Percentiles rank a stretch among this genome's conserved stretches.
phyloP scores from a whole-genome alignment of 257 asterid genomes.

The Parsonsia alboflavescens region DNA sequence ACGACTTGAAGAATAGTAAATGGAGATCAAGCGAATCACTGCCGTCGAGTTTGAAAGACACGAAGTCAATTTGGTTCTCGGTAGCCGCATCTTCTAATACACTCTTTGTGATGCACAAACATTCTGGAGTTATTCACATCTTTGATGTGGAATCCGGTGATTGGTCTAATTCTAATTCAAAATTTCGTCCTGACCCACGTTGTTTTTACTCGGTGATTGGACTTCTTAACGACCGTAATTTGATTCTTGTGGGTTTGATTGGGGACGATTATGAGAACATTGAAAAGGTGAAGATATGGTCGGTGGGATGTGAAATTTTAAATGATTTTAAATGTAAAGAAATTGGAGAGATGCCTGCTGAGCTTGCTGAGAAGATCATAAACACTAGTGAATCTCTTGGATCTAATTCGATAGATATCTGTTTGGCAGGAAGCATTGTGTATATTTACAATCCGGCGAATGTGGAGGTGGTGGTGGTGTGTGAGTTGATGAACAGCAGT shows the following conservation, averaged over 20 bases:
- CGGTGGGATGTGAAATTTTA: slow-evolving; percentile 21
- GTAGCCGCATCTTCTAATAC: slow-evolving; percentile 36
- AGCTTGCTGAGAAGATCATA: slow-evolving; percentile 27
- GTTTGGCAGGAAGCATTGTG: slow-evolving; percentile 36
- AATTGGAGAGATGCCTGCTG: slow-evolving; percentile 58
- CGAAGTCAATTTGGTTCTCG: slow-evolving; percentile 51
- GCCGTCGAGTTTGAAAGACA: slow-evolving; percentile 45
- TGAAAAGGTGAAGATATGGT: slow-evolving; percentile 48
- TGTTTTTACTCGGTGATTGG: slow-evolving; percentile 42
- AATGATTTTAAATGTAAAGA: slow-evolving; percentile 31
- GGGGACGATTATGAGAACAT: slow-evolving; percentile 6
- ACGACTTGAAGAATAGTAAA: slow-evolving; percentile 19
- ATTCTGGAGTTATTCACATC: slow-evolving; percentile 46
- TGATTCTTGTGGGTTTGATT: slow-evolving; percentile 44
- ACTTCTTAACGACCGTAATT: slow-evolving; percentile 10
- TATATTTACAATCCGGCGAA: slow-evolving; percentile 38
- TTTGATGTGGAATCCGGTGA: slow-evolving; percentile 41
- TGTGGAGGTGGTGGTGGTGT: slow-evolving; percentile 57
- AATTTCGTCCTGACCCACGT: slow-evolving; percentile 28
- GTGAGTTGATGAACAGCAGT: slow-evolving; percentile 35
- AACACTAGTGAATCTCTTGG: slow-evolving; percentile 34
- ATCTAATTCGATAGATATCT: slow-evolving; percentile 24
- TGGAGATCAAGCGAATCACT: slow-evolving; percentile 52
- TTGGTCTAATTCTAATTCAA: slow-evolving; percentile 41
- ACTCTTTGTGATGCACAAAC: slow-evolving; percentile 45